A percentile compares a stretch with the other conserved stretches of the same genome.
These are phyloP conservation scores for Aspergillus proliferans DNA, from an alignment of 2,329 filamentous ascomycete genomes.

Conservation along the genomic window DNA sequence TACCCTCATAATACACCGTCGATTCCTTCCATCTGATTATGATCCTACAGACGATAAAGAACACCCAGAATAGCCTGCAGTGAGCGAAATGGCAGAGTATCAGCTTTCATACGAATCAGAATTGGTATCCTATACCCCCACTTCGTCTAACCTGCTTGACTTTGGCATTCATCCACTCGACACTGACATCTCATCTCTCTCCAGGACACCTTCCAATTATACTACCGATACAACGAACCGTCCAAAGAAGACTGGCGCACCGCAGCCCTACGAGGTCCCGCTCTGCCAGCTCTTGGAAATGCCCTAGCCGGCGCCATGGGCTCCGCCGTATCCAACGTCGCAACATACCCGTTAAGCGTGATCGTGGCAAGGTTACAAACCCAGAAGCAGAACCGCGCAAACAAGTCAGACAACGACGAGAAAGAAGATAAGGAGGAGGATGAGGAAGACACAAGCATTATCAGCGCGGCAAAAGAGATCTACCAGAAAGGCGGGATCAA, in stretches of 20 bases:
- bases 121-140: constrained; percentile 11
- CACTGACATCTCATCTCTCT: background rate
- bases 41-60: too few relatives aligned
- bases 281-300: constrained; percentile 70
- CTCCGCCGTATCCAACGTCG: constrained; percentile 69
- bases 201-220: constrained; percentile 41
- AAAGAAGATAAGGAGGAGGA: constrained; percentile 30
- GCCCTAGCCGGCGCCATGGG: constrained; percentile 73
- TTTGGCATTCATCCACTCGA: background rate
- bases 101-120: constrained; percentile 57
- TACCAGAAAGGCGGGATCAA: constrained; percentile 64
- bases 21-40: too few relatives aligned
- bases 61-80: too few relatives aligned
- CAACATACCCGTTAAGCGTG: constrained; percentile 75
- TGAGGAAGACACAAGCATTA: constrained; percentile 57
- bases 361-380: constrained; percentile 78
- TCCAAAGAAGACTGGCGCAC: constrained; percentile 26
- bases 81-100: constrained; percentile 61
- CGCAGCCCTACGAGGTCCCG: constrained; percentile 31
- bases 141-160: background rate
- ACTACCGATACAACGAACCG: constrained; percentile 34
- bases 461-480: constrained; percentile 66
- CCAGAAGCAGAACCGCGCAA: constrained; percentile 50
- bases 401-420: constrained; percentile 45
- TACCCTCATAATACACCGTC: too few relatives aligned